Percentiles rank a stretch among this genome's conserved stretches.
Conservation (phyloP, 352 stramenopile species). For the Globisporangium nodosum region DNA sequence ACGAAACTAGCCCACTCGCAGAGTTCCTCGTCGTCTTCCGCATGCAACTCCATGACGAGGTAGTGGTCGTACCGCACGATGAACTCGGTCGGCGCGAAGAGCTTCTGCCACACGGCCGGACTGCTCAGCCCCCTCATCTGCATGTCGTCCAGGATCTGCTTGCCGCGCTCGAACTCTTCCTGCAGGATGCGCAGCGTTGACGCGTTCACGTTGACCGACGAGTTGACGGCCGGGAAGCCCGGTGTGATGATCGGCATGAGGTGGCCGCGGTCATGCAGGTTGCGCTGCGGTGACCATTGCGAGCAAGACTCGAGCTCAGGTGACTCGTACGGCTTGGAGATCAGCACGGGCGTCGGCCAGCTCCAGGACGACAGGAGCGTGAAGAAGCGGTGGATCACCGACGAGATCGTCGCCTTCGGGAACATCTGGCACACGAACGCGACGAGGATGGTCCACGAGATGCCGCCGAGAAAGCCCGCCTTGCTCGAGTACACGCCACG, state of each 20-base stretch:
- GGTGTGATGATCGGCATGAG: conserved; percentile 87
- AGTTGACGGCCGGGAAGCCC: conserved; percentile 79
- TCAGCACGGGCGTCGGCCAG: conserved; percentile 76
- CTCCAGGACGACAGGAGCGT: conserved; percentile 67
- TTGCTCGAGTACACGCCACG: conserved; percentile 85
- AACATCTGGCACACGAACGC: conserved; percentile 88
- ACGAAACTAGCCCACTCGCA: conserved; percentile 74
- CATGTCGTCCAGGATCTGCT: conserved; percentile 75
- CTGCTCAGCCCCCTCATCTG: conserved; percentile 51
- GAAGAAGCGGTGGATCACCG: conserved; percentile 79
- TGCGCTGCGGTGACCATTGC: conserved; percentile 71
- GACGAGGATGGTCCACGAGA: conserved; percentile 84
- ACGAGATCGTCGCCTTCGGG: conserved; percentile 63
- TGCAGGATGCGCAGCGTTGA: conserved; percentile 71
- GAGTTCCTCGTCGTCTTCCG: conserved; percentile 50
- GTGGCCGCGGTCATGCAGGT: conserved; percentile 74
- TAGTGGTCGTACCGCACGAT: conserved; percentile 84
- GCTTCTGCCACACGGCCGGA: conserved; percentile 63
- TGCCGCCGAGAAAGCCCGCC: conserved; percentile 69
- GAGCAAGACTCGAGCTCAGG: conserved; percentile 22
- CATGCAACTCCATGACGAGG: conserved; percentile 53
- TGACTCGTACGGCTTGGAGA: conserved; percentile 56
- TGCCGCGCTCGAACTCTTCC: conserved; percentile 71
- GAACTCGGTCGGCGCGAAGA: conserved; percentile 74
- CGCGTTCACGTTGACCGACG: conserved; percentile 75